Conservation (phyloP, 192 early-diverging fungal species). For the Coemansia javaensis region DNA sequence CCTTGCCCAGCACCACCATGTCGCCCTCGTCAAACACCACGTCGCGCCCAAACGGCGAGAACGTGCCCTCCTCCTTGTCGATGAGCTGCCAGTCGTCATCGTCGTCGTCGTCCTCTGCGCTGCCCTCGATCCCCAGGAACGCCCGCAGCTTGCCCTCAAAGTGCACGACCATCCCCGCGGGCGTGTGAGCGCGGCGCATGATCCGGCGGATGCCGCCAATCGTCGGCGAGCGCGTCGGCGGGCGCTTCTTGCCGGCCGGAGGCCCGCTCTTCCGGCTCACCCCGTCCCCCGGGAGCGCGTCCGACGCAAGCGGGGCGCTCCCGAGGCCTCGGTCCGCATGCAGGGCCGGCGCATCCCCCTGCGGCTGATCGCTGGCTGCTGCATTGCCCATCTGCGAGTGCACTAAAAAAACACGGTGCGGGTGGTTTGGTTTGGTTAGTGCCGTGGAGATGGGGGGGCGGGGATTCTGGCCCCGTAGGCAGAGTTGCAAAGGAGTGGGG, state of each 20-base stretch:
- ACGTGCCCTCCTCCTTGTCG: constrained; percentile 29
- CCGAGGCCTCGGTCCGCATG: no score
- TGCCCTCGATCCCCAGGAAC: constrained; percentile 19
- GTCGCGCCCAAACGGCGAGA: constrained; percentile 27
- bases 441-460: no score
- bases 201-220: constrained; percentile 29
- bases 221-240: constrained; percentile 6
- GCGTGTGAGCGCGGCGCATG: constrained; percentile 41
- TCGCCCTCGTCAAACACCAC: constrained; percentile 30
- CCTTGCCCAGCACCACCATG: constrained; percentile 24
- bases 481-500: no score
- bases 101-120: constrained; percentile 1
- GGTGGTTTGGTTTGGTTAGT: no score
- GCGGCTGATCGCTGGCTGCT: no score
- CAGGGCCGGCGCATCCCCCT: no score
- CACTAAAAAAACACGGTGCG: no score
- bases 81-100: constrained; percentile 37
- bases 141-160: constrained; percentile 30
- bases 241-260: neutral
- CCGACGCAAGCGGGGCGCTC: neutral
- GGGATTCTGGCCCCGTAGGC: no score
- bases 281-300: constrained; percentile 10
- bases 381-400: no score
- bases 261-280: neutral
- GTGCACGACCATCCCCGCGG: constrained; percentile 37